Conservation (phyloP, 2,329 filamentous ascomycete genomes). For the Alternaria ventricosa region DNA sequence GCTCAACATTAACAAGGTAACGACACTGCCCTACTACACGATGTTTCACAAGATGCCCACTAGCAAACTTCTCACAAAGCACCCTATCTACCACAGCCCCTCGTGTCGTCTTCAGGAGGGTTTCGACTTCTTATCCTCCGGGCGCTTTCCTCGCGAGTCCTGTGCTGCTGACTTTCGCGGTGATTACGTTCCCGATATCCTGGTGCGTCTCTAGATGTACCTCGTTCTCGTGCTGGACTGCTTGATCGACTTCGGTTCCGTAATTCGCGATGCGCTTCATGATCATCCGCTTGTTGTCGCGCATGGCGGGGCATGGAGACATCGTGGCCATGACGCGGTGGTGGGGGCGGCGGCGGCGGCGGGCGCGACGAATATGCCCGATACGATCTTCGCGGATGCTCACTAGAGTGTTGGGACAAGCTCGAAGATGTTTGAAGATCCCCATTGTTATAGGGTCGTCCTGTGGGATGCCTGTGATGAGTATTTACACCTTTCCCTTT, state of each 20-base stretch:
- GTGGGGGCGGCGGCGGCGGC: not conserved
- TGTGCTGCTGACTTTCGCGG: not conserved
- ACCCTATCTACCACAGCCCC: not conserved
- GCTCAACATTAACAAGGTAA: not conserved
- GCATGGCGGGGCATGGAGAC: not conserved
- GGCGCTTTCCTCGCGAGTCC: not conserved
- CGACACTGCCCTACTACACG: not conserved
- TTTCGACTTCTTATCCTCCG: not conserved
- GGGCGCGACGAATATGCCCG: not conserved
- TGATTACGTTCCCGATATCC: not conserved
- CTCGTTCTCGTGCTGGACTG: not conserved
- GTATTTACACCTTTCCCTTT: not conserved
- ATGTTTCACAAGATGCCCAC: not conserved
- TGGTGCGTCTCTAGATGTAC: not conserved
- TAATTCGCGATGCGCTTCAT: not conserved
- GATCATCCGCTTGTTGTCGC: not conserved
- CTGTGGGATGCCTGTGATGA: rapidly evolving
- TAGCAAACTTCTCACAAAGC: not conserved
- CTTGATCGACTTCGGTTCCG: not conserved
- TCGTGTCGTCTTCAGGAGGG: rapidly evolving
- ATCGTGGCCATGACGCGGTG: not conserved
- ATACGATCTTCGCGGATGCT: not conserved
- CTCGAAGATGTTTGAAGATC: not conserved
- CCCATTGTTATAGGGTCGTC: not conserved
- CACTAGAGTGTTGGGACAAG: not conserved